These are phyloP conservation scores for Candida golubevii DNA, from an alignment of 805 yeast species.

Conservation along the genomic window DNA sequence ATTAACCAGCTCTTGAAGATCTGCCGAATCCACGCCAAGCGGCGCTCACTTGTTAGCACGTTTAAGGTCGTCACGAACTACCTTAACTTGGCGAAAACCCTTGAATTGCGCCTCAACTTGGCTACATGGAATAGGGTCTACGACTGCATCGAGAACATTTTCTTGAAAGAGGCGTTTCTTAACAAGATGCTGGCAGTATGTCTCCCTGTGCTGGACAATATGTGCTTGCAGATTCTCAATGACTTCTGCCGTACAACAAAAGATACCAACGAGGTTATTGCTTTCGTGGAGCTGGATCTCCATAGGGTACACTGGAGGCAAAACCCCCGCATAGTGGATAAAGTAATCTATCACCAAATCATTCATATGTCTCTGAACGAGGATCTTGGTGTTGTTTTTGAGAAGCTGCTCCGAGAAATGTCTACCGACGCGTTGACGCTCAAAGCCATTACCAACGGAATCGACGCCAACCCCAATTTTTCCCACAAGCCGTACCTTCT, in stretches of 20 bases:
- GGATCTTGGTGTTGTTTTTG: conserved; percentile 2
- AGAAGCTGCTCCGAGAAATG: not conserved
- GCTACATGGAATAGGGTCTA: conserved; percentile 36
- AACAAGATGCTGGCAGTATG: conserved; percentile 27
- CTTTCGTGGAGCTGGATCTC: conserved; percentile 34
- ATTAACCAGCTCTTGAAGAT: conserved; percentile 34
- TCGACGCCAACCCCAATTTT: conserved; percentile 8
- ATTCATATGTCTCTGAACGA: conserved; percentile 4
- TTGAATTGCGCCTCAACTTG: conserved; percentile 27
- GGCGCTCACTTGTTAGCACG: conserved; percentile 31
- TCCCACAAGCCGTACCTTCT: conserved; percentile 3
- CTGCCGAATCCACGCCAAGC: conserved; percentile 28
- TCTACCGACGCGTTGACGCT: conserved; percentile 10
- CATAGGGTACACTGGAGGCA: conserved; percentile 25
- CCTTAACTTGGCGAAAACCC: conserved; percentile 23
- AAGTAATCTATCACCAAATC: conserved; percentile 19
- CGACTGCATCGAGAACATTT: conserved; percentile 35
- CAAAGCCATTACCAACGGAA: conserved; percentile 9
- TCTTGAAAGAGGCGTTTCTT: conserved; percentile 34
- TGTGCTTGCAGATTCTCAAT: conserved; percentile 28
- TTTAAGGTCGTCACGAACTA: conserved; percentile 29
- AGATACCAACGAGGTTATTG: conserved; percentile 23
- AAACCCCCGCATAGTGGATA: conserved; percentile 27
- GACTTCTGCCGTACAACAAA: conserved; percentile 32
- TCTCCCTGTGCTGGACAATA: conserved; percentile 31